A percentile compares a stretch with the other conserved stretches of the same genome.
These are phyloP conservation scores for Mariannaea sp. DNA, from an alignment of 2,329 filamentous ascomycete genomes.

Conservation along the genomic window DNA sequence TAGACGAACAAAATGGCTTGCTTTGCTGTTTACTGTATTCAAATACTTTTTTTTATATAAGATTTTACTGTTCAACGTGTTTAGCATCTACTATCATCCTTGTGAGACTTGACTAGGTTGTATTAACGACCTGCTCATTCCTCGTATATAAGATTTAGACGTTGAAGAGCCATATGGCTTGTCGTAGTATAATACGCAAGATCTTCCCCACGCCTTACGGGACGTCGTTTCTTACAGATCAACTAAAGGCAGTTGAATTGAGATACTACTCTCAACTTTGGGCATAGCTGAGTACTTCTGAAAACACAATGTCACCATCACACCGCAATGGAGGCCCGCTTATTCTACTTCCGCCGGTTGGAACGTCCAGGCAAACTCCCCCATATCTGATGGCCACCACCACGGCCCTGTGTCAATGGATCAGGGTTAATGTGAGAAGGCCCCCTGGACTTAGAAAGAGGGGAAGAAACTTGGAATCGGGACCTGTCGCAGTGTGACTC, in stretches of 20 bases:
- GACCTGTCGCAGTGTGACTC: not conserved
- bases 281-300: not conserved
- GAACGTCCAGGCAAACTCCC: not conserved
- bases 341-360: not conserved
- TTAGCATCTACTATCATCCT: too few relatives aligned
- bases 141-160: too few relatives aligned
- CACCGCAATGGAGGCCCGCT: not conserved
- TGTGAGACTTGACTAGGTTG: not conserved
- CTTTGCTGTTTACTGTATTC: constrained; percentile 25
- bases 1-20: constrained; percentile 36
- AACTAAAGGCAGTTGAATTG: not conserved
- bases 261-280: not conserved
- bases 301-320: not conserved
- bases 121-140: too few relatives aligned
- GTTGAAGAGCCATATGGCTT: too few relatives aligned
- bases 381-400: too few relatives aligned
- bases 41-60: constrained; percentile 14
- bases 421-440: not conserved
- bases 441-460: not conserved
- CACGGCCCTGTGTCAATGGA: not conserved
- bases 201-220: too few relatives aligned
- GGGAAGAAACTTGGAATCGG: not conserved
- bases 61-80: too few relatives aligned
- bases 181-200: too few relatives aligned
- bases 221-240: too few relatives aligned